Base-by-base conservation (phyloP, 345 rosid species). In the Murraya koenigii region DNA sequence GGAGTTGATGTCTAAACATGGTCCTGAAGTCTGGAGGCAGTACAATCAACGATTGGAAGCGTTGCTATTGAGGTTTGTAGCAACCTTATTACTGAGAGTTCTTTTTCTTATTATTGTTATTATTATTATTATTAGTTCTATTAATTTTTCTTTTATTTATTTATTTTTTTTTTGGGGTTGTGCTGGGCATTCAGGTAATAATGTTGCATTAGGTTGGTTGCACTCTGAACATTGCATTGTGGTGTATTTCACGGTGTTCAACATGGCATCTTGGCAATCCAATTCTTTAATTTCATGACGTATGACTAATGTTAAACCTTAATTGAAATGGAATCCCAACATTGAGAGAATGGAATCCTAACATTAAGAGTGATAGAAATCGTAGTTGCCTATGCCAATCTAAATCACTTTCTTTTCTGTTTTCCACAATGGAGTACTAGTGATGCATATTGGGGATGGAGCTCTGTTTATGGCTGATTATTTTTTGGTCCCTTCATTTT, bases 21-120 rank as follows among this genome's bases (percentile, higher is more conserved):
- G 94, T 72, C 92, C 98, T 25, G 94, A 92, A 82, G 88, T 90
- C 66, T 96, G 98, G 97, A 85, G 79, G 75, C 96, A 86, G 80
- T 90, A 90, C 85, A 96, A 92, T 84, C 89, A 82, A 66, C 88
- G 81, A 30, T 76, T 92, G 71, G 98, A 91, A 83, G 90, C 87
- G 52, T 85, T 90, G 71, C 78, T 92, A 79, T 79, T 90, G 77
- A 94, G 99, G 98, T 94, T 66, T 38, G 78, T 74, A 2, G 39
- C 68, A 75, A 66, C 41, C 8, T 36, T 33, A 28, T 72, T 19
- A 3, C 33, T 8, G 47, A 72, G 47, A 25, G 62, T 59, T 15
- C 17, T 59, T 52, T 52, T 52, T 52, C 22, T 52, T 52, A 52
- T 17, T 17, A 17, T 52, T 52, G 56, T 17, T 17, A 17, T 52